Base-by-base conservation (phyloP, 345 rosid species). In the Fremontodendron californicum region DNA sequence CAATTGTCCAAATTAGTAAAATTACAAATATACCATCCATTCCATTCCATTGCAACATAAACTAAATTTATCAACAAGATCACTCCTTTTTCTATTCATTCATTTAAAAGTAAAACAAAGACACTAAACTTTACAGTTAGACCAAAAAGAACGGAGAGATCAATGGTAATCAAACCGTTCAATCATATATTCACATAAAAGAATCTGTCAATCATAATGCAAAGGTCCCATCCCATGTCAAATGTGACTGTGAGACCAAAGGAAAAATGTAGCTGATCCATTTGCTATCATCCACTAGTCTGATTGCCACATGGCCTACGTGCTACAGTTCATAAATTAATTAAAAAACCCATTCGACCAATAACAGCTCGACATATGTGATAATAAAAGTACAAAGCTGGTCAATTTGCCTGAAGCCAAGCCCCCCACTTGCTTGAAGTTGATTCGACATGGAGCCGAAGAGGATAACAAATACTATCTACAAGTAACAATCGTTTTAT, bases 401-500 rank as follows among this genome's bases (percentile, higher is more conserved):
- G 31, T 9, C 61, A 55, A 55, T 55, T 54, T 52, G 58, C 58
- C 21, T 4, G 52, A 48, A 48, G n/a, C n/a, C n/a, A n/a, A n/a
- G n/a, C n/a, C n/a, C 1, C 52, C 19, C 19, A 48, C 49, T 46
- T 33, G 35, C 35, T n/a, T n/a, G n/a, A n/a, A n/a, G n/a, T 39
- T 46, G 49, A 12, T 46, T 46, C 16, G 3, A 42, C 8, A 42
- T 1, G 48, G 29, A 21, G 60, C 60, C 60, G 60, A 54, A 2
- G 13, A 8, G 0, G 25, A 57, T 57, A 60, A 12, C 19, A 45
- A 11, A 25, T 12, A 25, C 33, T 2, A 61, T 6, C 66, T 31
- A n/a, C n/a, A n/a, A n/a, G n/a, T n/a, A n/a, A 54, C 60, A 54
- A 54, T 54, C 60, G 60, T n/a, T 54, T 54, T 51, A 51, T 51